Base-by-base conservation (phyloP, 176 grass and related monocot genomes). In the Eremochloa ophiuroides region DNA sequence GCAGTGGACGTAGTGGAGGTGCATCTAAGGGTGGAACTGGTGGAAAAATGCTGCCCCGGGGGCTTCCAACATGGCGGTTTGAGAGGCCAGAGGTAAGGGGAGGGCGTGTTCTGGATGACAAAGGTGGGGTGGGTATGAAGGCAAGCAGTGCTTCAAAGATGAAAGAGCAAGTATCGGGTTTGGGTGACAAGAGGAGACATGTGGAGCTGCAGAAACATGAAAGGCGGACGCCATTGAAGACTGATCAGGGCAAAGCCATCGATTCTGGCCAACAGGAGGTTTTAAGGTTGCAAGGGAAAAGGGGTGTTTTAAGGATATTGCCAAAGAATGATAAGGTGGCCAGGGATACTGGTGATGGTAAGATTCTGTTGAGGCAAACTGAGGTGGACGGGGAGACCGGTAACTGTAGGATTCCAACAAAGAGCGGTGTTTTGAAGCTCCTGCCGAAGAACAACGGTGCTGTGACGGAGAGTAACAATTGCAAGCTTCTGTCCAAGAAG, bases 51-150 rank as follows among this genome's bases (percentile, higher is more conserved):
- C 78, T 81, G 58, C 91, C 74, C 27, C 78, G 50, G 8, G 90
- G 89, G 48, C 71, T 89, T 67, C 87, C 84, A 1, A 69, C 66
- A 37, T 83, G 77, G 85, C 82, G 85, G 20, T 74, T 90, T 8
- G 85, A 95, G 80, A 94, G 79, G 81, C 75, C 77, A 1, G 89
- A 94, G 66, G 71, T 94, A 22, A 84, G 93, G 66, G 84, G 72
- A 42, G 87, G 84, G 23, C 68, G 85, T 51, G 63, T 92, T 78
- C 69, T 87, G 30, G 77, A 85, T 82, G 87, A 59, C 10, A 73
- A 84, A 73, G 47, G 3, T 30, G 38, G 46, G 46, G 66, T 34
- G 15, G 77, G 76, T 66, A 58, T 69, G 10, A 89, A 85, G 64
- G 35, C 27, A 64, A 81, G 51, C 71, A 44, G 55, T 55, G 34